Evolutionary conservation across 2,329 filamentous ascomycete genomes (phyloP).

Genomic region (Ceratocystis lukuohia): DNA sequence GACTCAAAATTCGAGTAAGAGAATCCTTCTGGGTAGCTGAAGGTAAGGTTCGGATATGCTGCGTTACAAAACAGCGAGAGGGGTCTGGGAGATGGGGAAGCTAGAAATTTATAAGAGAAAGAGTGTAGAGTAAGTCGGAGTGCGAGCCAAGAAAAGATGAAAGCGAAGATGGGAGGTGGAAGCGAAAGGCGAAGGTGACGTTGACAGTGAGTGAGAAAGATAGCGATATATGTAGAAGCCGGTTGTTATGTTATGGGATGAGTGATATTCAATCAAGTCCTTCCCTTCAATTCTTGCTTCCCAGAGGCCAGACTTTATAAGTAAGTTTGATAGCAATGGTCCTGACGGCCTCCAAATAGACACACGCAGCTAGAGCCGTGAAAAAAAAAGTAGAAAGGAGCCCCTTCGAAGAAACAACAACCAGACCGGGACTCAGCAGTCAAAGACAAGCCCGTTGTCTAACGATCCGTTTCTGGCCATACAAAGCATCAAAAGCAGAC

Average conservation of each 20-base stretch:
- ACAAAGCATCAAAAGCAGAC: background rate
- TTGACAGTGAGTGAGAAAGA: background rate
- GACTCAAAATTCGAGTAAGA: background rate
- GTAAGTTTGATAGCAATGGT: background rate
- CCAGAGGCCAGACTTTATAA: background rate
- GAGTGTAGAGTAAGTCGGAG: background rate
- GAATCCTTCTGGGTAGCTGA: background rate
- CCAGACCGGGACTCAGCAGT: background rate
- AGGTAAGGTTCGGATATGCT: too few species aligned
- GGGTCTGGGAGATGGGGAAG: background rate
- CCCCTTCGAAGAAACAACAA: background rate
- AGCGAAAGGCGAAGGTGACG: background rate
- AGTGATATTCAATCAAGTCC: background rate
- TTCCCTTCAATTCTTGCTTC: background rate
- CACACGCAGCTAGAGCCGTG: background rate
- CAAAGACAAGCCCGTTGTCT: constrained; percentile 5
- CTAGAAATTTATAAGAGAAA: background rate
- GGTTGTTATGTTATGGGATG: background rate
- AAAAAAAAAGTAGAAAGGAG: background rate
- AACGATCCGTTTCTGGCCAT: background rate
- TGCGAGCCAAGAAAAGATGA: background rate
- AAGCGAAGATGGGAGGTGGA: background rate
- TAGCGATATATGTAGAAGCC: background rate
- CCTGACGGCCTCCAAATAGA: background rate
- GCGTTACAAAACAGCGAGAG: too few species aligned